Base-by-base conservation (phyloP, 2,329 filamentous ascomycete species). In the Sphaerulina vaccinii region DNA sequence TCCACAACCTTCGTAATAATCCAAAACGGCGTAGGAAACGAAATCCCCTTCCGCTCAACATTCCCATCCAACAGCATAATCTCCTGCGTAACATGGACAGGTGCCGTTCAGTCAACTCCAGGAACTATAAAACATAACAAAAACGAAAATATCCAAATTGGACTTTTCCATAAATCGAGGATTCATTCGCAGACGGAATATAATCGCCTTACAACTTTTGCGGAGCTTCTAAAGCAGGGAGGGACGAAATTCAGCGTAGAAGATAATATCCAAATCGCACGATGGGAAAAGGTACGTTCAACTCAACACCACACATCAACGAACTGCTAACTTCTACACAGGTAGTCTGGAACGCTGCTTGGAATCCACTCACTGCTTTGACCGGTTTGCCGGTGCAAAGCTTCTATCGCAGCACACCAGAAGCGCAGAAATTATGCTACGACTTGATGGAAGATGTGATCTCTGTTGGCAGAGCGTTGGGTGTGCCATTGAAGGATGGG, bases 21-120 rank as follows among this genome's bases (percentile, higher is more conserved):
- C n/a, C 82, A 85, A 55, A 85, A 85, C 59, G 82, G 82, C 1
- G 78, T 85, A 19, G 76, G 74, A 1, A 83, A 84, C 52, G 82
- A 85, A 62, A 74, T 78, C 11, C 75, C 79, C 3, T 83, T 82
- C 47, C 62, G 68, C 0, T 57, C 62, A 0, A 65, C 67, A 0
- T 85, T 79, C 55, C 79, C 79, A 0, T 48, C 64, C 0, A 76
- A 75, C 29, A 76, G 79, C 0, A 75, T 85, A 22, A 66, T 85
- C 16, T 81, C 77, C 37, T 77, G 76, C 27, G 80, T 83, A 2
- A 72, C 74, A 1, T 80, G 76, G 80, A 75, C 79, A 0, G 79
- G 79, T 3, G 78, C 77, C 7, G 71, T 65, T 0, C 80, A 83
- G 56, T 66, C 67, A 2, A 62, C 69, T 6, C 78, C 79, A 0